Percentiles rank a stretch among this genome's conserved stretches.
phyloP scores from a whole-genome alignment of 2,329 filamentous ascomycete genomes.

The Colletotrichum lini region DNA sequence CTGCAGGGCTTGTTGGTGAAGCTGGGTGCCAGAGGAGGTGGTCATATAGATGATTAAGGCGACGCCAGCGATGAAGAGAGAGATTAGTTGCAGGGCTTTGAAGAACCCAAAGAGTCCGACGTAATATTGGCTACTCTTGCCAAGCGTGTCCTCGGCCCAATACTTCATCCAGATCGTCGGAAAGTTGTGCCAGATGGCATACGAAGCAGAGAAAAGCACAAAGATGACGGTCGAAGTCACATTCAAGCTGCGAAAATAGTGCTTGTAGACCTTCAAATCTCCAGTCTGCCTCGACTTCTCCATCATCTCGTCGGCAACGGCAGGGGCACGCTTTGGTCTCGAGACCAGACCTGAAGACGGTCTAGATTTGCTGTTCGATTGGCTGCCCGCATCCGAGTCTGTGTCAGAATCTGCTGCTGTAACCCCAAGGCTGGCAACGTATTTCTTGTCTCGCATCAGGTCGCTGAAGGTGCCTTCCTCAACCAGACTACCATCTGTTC shows the following conservation, averaged over 20 bases:
- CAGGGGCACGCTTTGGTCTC: constrained; percentile 22
- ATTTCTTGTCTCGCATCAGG: constrained; percentile 50
- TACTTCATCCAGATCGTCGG: constrained; percentile 52
- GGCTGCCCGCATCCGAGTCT: constrained; percentile 22
- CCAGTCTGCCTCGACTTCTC: constrained; percentile 42
- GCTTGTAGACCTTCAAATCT: constrained; percentile 45
- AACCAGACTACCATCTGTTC: constrained; percentile 55
- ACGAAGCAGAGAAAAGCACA: constrained; percentile 9
- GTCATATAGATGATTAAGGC: constrained; percentile 45
- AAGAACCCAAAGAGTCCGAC: constrained; percentile 45
- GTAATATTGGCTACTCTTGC: constrained; percentile 40
- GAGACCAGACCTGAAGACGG: not conserved
- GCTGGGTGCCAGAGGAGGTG: constrained; percentile 42
- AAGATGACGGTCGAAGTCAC: constrained; percentile 4
- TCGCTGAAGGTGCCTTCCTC: constrained; percentile 58
- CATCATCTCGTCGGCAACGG: constrained; percentile 17
- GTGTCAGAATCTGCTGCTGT: constrained; percentile 41
- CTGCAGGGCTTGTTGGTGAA: constrained; percentile 46
- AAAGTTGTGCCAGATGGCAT: constrained; percentile 43
- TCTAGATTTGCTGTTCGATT: not conserved
- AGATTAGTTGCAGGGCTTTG: constrained; percentile 37
- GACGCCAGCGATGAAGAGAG: constrained; percentile 38
- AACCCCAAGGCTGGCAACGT: constrained; percentile 50
- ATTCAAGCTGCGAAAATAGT: constrained; percentile 44
- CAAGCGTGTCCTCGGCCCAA: constrained; percentile 47